These are phyloP conservation scores for Oryza australiensis DNA, from an alignment of 176 grass and related monocot species.

Conservation along the genomic window DNA sequence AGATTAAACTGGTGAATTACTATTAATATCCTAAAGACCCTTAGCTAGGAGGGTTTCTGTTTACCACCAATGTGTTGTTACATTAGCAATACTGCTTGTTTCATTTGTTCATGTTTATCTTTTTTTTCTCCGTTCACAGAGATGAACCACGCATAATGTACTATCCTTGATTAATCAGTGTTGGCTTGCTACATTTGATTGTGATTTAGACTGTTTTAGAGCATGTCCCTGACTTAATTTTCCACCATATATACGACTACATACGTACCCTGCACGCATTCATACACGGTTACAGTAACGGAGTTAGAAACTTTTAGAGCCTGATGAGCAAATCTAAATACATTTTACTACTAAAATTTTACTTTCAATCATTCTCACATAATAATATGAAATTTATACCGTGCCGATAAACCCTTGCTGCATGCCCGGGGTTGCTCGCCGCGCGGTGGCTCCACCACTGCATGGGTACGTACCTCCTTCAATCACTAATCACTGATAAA, in stretches of 20 bases:
- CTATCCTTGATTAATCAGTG: not conserved
- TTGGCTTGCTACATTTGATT: slow-evolving; percentile 14
- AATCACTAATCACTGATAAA: no score
- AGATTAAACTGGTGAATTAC: slow-evolving; percentile 23
- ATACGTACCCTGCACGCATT: no score
- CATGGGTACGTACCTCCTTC: no score
- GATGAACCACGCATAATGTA: slow-evolving; percentile 14
- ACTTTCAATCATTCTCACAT: no score
- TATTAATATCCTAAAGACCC: not conserved
- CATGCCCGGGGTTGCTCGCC: no score
- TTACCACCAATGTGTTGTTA: not conserved
- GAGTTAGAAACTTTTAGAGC: no score
- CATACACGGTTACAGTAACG: no score
- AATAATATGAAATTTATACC: no score
- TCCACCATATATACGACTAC: not conserved
- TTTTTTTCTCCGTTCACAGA: slow-evolving; percentile 23
- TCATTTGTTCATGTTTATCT: slow-evolving; percentile 3
- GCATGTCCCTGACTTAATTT: not conserved
- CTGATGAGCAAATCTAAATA: no score
- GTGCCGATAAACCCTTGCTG: no score
- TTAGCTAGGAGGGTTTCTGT: slow-evolving; percentile 14
- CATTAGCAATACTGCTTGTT: slow-evolving; percentile 15
- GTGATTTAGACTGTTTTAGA: not conserved
- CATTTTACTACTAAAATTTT: no score
- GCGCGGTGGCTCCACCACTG: no score